Evolutionary conservation across 306 rosid genomes (phyloP).

Genomic region (Prinsepia uniflora): DNA sequence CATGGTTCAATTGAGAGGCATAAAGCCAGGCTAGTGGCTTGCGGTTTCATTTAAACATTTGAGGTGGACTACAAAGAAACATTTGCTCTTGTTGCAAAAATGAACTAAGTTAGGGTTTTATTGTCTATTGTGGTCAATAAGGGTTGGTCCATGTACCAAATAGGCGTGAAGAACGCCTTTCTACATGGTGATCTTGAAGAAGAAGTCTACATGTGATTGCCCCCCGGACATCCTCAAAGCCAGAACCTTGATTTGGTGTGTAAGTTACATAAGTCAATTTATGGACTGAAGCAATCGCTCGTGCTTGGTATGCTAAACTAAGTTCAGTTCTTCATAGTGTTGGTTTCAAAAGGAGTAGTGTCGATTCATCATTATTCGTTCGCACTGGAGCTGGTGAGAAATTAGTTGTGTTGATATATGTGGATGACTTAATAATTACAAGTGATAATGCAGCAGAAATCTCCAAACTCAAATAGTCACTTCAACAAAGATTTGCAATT

Average conservation of each 20-base stretch:
- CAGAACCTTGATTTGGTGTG: neutral
- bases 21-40: too few relatives aligned
- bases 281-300: too few relatives aligned
- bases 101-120: too few relatives aligned
- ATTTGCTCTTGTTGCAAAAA: too few relatives aligned
- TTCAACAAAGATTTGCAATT: too few relatives aligned
- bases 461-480: neutral
- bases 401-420: neutral
- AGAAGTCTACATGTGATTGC: neutral
- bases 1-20: neutral
- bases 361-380: conserved; percentile 1
- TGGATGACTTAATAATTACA: neutral
- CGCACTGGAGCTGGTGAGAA: neutral
- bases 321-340: neutral
- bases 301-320: conserved; percentile 8
- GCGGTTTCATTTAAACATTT: too few relatives aligned
- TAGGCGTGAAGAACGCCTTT: too few relatives aligned
- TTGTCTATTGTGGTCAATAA: too few relatives aligned
- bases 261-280: too few relatives aligned
- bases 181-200: neutral
- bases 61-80: neutral
- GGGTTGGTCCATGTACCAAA: too few relatives aligned
- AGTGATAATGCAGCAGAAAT: neutral
- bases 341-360: neutral
- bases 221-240: neutral